Evolutionary conservation across 768 basidiomycete genomes (phyloP).

Genomic region (Tulasnella sp.): DNA sequence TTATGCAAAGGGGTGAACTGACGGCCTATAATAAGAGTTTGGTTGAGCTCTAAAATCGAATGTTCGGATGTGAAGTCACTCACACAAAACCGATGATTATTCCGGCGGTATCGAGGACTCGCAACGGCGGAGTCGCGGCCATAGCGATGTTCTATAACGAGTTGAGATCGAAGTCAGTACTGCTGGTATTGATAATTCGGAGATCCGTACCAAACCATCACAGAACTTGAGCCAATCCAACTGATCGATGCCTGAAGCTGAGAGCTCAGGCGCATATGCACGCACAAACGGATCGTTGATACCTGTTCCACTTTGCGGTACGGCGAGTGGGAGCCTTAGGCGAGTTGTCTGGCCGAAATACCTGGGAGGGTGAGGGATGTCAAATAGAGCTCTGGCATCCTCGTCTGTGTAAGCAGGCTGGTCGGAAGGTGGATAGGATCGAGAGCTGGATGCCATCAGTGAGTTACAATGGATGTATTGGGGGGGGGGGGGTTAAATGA

Average conservation of each 20-base stretch:
- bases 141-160: conserved; percentile 7
- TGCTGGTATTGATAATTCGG: neutral
- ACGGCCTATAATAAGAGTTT: too few species aligned
- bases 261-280: conserved; percentile 1
- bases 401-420: conserved; percentile 6
- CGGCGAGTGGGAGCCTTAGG: neutral
- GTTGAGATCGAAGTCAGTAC: neutral
- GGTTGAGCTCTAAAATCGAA: too few species aligned
- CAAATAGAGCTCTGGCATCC: conserved; percentile 1
- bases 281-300: conserved; percentile 2
- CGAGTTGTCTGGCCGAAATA: neutral
- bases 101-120: conserved; percentile 10
- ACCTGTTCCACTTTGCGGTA: neutral
- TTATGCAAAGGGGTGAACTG: too few species aligned
- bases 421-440: too few species aligned
- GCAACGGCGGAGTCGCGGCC: conserved; percentile 9
- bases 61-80: neutral
- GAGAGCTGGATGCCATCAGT: too few species aligned
- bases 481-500: too few species aligned
- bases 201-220: conserved; percentile 2
- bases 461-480: too few species aligned
- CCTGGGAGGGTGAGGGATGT: neutral
- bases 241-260: neutral
- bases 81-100: conserved; percentile 16
- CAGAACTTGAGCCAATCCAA: conserved; percentile 13